Evolutionary conservation across 495 filamentous ascomycete genomes (phyloP).

Genomic region (Penicillium taxi): DNA sequence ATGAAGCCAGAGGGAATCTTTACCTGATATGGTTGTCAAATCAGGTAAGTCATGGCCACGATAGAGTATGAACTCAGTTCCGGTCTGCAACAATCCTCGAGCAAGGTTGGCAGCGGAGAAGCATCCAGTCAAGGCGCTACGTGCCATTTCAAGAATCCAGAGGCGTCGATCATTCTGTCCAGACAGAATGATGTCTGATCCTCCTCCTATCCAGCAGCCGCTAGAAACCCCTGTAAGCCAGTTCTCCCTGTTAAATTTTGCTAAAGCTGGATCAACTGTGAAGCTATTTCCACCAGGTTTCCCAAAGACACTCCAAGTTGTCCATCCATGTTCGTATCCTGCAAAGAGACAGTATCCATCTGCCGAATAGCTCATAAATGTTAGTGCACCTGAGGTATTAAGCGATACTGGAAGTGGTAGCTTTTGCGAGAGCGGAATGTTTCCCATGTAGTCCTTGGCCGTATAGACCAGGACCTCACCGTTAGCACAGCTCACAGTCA

Average conservation of each 20-base stretch:
- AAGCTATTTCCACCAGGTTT: conserved; percentile 82
- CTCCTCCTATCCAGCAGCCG: conserved; percentile 79
- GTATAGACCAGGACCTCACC: conserved; percentile 80
- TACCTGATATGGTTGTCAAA: conserved; percentile 83
- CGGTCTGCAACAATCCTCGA: conserved; percentile 79
- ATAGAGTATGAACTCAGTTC: conserved; percentile 79
- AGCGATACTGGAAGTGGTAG: conserved; percentile 58
- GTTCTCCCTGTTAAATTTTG: conserved; percentile 58
- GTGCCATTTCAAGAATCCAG: conserved; percentile 85
- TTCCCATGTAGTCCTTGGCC: conserved; percentile 85
- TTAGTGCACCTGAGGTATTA: conserved; percentile 57
- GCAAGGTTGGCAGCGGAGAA: conserved; percentile 85
- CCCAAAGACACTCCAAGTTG: conserved; percentile 93
- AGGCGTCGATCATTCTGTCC: conserved; percentile 62
- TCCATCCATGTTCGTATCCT: conserved; percentile 90
- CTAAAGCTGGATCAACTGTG: conserved; percentile 53
- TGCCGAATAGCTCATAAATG: conserved; percentile 77
- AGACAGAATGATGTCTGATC: conserved; percentile 73
- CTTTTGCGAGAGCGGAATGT: conserved; percentile 82
- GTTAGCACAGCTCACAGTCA: conserved; percentile 77
- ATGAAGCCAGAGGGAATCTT: conserved; percentile 87
- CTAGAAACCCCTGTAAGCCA: conserved; percentile 71
- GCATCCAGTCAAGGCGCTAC: conserved; percentile 82
- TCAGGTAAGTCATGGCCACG: conserved; percentile 87
- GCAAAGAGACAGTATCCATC: conserved; percentile 96